Evolutionary conservation across 2,329 filamentous ascomycete species (phyloP).

Genomic region (Delphinella strobiligena): DNA sequence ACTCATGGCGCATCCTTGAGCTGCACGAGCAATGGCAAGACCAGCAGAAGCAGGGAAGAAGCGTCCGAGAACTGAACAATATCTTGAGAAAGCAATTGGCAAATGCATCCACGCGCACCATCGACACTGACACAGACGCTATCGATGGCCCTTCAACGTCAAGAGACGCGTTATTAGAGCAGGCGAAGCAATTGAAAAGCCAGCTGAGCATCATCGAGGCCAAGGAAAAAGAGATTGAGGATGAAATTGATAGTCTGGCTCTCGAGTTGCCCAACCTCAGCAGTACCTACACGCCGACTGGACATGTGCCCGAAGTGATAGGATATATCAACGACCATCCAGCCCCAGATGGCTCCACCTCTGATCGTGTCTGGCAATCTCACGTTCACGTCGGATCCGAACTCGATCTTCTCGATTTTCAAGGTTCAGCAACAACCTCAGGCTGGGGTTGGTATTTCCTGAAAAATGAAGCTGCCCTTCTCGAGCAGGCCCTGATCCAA

Average conservation of each 20-base stretch:
- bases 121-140: constrained; percentile 1
- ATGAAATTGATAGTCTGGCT: constrained; percentile 63
- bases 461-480: constrained; percentile 74
- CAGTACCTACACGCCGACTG: constrained; percentile 60
- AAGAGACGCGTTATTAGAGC: constrained; percentile 45
- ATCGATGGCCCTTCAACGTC: constrained; percentile 17
- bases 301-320: constrained; percentile 51
- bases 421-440: constrained; percentile 63
- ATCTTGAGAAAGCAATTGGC: constrained; percentile 29
- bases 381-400: constrained; percentile 79
- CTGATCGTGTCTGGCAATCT: constrained; percentile 48
- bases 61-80: constrained; percentile 56
- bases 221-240: constrained; percentile 45
- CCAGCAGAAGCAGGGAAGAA: constrained; percentile 47
- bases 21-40: constrained; percentile 33
- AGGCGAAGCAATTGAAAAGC: constrained; percentile 54
- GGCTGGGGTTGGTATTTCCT: constrained; percentile 99
- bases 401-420: constrained; percentile 85
- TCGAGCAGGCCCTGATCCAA: constrained; percentile 89
- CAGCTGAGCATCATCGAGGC: constrained; percentile 49
- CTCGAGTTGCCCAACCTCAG: constrained; percentile 79
- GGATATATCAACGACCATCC: constrained; percentile 68
- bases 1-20: constrained; percentile 42
- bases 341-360: constrained; percentile 20
- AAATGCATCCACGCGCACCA: constrained; percentile 9